Conservation (phyloP, 495 filamentous ascomycete species). For the Neurospora sp. region DNA sequence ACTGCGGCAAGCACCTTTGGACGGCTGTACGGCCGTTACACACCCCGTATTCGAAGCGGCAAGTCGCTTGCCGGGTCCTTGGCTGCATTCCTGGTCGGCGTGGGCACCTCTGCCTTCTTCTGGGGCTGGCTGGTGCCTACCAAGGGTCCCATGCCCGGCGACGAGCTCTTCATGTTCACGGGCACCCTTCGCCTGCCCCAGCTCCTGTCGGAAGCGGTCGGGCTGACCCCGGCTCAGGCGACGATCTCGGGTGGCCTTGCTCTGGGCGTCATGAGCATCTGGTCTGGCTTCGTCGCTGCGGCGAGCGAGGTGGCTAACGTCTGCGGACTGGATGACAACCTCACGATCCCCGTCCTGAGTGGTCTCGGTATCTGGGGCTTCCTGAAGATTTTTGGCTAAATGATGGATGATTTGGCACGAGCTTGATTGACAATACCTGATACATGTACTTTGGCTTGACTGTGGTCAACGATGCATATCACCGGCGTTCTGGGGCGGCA, state of each 20-base stretch:
- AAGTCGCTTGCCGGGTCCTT: slow-evolving; percentile 87
- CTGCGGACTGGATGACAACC: slow-evolving; percentile 91
- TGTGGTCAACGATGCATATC: slow-evolving; percentile 4
- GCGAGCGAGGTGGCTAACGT: slow-evolving; percentile 85
- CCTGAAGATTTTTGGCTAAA: slow-evolving; percentile 75
- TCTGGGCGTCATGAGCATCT: slow-evolving; percentile 74
- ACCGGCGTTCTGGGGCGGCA: neutral
- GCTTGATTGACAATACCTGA: neutral
- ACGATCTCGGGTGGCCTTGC: slow-evolving; percentile 59
- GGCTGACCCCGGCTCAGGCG: slow-evolving; percentile 33
- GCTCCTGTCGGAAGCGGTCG: slow-evolving; percentile 39
- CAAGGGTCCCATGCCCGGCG: slow-evolving; percentile 53
- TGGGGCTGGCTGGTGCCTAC: slow-evolving; percentile 77
- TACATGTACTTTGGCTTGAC: slow-evolving; percentile 1
- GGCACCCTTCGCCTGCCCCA: slow-evolving; percentile 58
- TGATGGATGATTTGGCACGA: neutral
- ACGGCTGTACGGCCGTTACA: slow-evolving; percentile 77
- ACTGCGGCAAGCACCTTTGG: slow-evolving; percentile 93
- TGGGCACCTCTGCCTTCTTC: slow-evolving; percentile 69
- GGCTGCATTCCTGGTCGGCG: slow-evolving; percentile 73
- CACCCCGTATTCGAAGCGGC: slow-evolving; percentile 68
- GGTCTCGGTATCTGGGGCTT: slow-evolving; percentile 89
- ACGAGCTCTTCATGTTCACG: slow-evolving; percentile 72
- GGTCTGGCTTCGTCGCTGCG: slow-evolving; percentile 78
- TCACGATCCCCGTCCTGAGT: slow-evolving; percentile 89